Evolutionary conservation across 352 stramenopile species (phyloP).

Genomic region (Phytophthora macrochlamydospora): DNA sequence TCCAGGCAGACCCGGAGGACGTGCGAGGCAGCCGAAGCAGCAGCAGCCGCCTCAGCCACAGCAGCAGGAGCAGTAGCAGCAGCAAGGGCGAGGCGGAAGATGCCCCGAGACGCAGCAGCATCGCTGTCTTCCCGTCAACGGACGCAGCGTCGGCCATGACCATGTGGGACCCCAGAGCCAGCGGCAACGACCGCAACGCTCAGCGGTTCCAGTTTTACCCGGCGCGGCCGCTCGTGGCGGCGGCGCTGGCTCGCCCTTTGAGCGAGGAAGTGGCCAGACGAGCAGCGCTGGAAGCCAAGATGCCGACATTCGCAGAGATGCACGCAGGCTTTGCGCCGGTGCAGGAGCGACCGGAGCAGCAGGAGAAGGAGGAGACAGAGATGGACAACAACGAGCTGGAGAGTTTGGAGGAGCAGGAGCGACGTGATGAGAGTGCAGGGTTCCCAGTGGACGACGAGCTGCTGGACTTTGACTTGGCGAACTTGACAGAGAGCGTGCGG

Average conservation of each 20-base stretch:
- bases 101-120: slow-evolving; percentile 6
- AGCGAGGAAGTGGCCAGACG: slow-evolving; percentile 30
- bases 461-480: slow-evolving; percentile 50
- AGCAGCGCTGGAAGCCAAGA: slow-evolving; percentile 20
- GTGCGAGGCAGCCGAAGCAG: slow-evolving; percentile 20
- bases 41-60: slow-evolving; percentile 12
- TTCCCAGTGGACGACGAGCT: slow-evolving; percentile 25
- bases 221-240: slow-evolving; percentile 24
- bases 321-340: slow-evolving; percentile 35
- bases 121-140: slow-evolving; percentile 1
- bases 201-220: slow-evolving; percentile 47
- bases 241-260: slow-evolving; percentile 32
- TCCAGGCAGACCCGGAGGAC: slow-evolving; percentile 33
- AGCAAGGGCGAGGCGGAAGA: slow-evolving; percentile 24
- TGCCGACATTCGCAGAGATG: slow-evolving; percentile 32
- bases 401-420: slow-evolving; percentile 41
- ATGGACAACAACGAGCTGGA: slow-evolving; percentile 43
- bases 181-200: slow-evolving; percentile 8
- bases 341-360: slow-evolving; percentile 9
- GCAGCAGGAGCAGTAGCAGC: slow-evolving; percentile 14
- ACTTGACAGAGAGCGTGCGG: slow-evolving; percentile 51
- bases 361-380: slow-evolving; percentile 27
- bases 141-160: slow-evolving; percentile 20
- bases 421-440: slow-evolving; percentile 15
- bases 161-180: slow-evolving; percentile 25